These are phyloP conservation scores for Tylopilus sp. DNA, from an alignment of 768 basidiomycete species.

Conservation along the genomic window DNA sequence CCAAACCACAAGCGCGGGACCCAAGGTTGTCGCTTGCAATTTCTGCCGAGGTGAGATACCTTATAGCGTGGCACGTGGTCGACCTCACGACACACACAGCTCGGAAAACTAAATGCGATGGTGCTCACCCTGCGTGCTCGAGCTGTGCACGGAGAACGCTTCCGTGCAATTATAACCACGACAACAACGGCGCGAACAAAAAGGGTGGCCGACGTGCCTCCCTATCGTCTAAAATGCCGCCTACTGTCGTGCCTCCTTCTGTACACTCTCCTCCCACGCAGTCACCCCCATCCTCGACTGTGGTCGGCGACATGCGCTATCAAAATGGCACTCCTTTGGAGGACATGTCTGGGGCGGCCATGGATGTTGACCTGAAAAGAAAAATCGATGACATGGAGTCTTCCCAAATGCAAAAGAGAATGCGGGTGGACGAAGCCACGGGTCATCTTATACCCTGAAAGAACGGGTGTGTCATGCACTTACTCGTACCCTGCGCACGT, in stretches of 20 bases:
- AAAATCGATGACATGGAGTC: slow-evolving; percentile 52
- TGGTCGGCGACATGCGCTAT: slow-evolving; percentile 34
- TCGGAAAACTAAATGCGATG: slow-evolving; percentile 88
- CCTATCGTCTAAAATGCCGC: slow-evolving; percentile 41
- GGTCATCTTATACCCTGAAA: slow-evolving; percentile 54
- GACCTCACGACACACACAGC: slow-evolving; percentile 39
- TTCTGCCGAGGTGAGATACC: slow-evolving; percentile 72
- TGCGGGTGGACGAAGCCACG: slow-evolving; percentile 58
- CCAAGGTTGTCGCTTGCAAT: slow-evolving; percentile 86
- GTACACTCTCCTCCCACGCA: slow-evolving; percentile 51
- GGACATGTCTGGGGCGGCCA: slow-evolving; percentile 39
- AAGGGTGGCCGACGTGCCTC: slow-evolving; percentile 51
- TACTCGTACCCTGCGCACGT: slow-evolving; percentile 19
- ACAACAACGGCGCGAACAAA: slow-evolving; percentile 35
- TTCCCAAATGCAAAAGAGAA: slow-evolving; percentile 61
- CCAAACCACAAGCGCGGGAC: slow-evolving; percentile 65
- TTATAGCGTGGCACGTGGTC: slow-evolving; percentile 3
- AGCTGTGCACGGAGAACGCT: slow-evolving; percentile 77
- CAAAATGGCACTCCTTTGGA: slow-evolving; percentile 37
- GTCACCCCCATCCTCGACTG: slow-evolving; percentile 44
- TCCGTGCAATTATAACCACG: slow-evolving; percentile 79
- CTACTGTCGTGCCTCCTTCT: slow-evolving; percentile 28
- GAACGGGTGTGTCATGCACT: slow-evolving; percentile 22
- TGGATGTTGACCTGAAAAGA: slow-evolving; percentile 59
- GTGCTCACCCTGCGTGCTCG: slow-evolving; percentile 79